phyloP scores from a whole-genome alignment of 305 asterid genomes.

The Striga hermonthica region DNA sequence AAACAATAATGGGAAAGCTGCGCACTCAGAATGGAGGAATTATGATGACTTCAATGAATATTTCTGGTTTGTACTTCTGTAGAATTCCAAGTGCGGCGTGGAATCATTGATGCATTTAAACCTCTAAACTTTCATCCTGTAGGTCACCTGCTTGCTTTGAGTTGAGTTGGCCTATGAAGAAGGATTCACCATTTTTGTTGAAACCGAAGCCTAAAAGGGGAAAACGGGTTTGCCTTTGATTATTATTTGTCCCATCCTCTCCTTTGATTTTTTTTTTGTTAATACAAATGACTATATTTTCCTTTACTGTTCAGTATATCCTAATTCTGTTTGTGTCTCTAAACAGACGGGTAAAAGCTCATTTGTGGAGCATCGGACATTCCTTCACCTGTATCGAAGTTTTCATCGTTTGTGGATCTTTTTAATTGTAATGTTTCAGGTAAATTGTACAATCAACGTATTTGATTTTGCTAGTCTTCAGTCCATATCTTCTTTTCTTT shows the following conservation, averaged over 20 bases:
- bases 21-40: constrained; percentile 94
- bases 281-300: not conserved
- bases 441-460: constrained; percentile 33
- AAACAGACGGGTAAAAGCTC: constrained; percentile 90
- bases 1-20: constrained; percentile 83
- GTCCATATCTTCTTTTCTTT: constrained; percentile 28
- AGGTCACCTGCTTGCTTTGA: constrained; percentile 96
- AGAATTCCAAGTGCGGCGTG: constrained; percentile 20
- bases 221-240: constrained; percentile 65
- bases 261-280: constrained; percentile 15
- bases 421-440: constrained; percentile 93
- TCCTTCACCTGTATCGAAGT: constrained; percentile 89
- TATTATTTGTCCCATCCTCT: constrained; percentile 25
- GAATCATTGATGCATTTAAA: not conserved
- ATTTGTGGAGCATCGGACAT: constrained; percentile 97
- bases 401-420: constrained; percentile 99
- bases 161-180: constrained; percentile 80
- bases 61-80: constrained; percentile 64
- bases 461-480: constrained; percentile 21
- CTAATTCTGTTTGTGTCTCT: constrained; percentile 16
- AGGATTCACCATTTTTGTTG: constrained; percentile 62
- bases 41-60: constrained; percentile 96
- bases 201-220: constrained; percentile 61
- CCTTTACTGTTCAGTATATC: not conserved
- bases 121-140: constrained; percentile 28